Evolutionary conservation across 345 rosid genomes (phyloP), one percentile per base, ranked within the genome.

Genomic region (Murraya koenigii): DNA sequence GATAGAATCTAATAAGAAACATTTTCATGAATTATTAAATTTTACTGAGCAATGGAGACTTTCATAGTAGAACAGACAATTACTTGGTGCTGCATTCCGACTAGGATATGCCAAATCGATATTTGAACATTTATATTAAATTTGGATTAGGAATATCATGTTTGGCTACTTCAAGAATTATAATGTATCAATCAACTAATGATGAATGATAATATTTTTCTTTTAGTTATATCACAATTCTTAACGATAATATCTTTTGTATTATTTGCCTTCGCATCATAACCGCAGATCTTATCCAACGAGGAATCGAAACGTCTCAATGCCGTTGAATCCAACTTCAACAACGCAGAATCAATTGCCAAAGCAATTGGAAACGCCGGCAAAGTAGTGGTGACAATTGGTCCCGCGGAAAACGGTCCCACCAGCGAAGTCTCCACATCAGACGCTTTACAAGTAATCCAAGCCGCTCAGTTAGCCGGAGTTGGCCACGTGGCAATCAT

Each of bases 341-440:
- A 86, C 56, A 91, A 87, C 61, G 85, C 92, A 3, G 94, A 96
- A 80, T 90, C 94, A 52, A 92, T 94, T 56, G 98, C 98, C 49
- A 96, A 90, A 81, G 97, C 99, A n/a, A 96, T 96, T 35, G 99
- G 99, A 23, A 93, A 96, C 75, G 98, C 98, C 25, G 87, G 95
- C 86, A 96, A 96, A 81, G 95, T 89, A 25, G 98, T 90, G 8
- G 91, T 96, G 72, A 96, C 97, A 0, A 82, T 96, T 8, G 93
- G 98, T 36, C 86, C 91, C 0, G 59, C 81, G 7, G 99, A 96
- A 77, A 87, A 90, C 47, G 98, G 97, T 36, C 95, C 99, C 9
- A 67, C 86, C 25, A 64, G 88, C 0, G 88, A 38, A 78, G 95
- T 94, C 81, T 88, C 97, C 30, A 54, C 91, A 55, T 71, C 86